Evolutionary conservation across 2,329 filamentous ascomycete genomes (phyloP).

Genomic region (Magnaporthiopsis incrustans): DNA sequence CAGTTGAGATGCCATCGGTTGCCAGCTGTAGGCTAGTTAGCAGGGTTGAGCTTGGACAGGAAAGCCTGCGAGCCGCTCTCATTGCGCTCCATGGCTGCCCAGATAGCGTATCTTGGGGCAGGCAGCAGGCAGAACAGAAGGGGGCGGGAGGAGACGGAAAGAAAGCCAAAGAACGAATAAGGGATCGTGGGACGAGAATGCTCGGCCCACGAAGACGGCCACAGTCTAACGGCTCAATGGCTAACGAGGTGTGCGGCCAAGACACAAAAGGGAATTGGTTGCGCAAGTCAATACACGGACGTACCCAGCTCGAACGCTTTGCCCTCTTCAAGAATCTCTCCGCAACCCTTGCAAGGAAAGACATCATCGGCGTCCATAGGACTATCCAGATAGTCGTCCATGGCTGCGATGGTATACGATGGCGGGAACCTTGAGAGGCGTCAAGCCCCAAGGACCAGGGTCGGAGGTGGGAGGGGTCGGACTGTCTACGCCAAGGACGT

Average conservation of each 20-base stretch:
- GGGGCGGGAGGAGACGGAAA: not conserved
- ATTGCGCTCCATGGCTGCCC: slow-evolving; percentile 2
- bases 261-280: not conserved
- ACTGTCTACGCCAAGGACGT: not conserved
- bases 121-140: not conserved
- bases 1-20: slow-evolving; percentile 99
- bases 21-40: slow-evolving; percentile 53
- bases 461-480: not conserved
- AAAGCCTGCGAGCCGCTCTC: not conserved
- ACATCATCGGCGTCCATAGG: slow-evolving; percentile 73
- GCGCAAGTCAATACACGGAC: slow-evolving; percentile 19
- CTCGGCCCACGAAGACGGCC: not conserved
- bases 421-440: slow-evolving; percentile 10
- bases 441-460: slow-evolving; percentile 1
- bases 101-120: slow-evolving; percentile 2
- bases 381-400: slow-evolving; percentile 55
- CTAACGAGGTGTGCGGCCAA: not conserved
- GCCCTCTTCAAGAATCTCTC: slow-evolving; percentile 96
- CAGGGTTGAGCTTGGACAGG: slow-evolving; percentile 19
- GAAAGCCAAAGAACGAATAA: slow-evolving; percentile 1
- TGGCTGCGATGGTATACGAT: slow-evolving; percentile 34
- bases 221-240: not conserved
- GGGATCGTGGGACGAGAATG: not conserved
- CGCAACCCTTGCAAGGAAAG: slow-evolving; percentile 87
- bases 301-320: slow-evolving; percentile 96